Evolutionary conservation across 768 basidiomycete genomes (phyloP), one percentile per base, ranked within the genome.

Genomic region (Tephrocybe rancida): DNA sequence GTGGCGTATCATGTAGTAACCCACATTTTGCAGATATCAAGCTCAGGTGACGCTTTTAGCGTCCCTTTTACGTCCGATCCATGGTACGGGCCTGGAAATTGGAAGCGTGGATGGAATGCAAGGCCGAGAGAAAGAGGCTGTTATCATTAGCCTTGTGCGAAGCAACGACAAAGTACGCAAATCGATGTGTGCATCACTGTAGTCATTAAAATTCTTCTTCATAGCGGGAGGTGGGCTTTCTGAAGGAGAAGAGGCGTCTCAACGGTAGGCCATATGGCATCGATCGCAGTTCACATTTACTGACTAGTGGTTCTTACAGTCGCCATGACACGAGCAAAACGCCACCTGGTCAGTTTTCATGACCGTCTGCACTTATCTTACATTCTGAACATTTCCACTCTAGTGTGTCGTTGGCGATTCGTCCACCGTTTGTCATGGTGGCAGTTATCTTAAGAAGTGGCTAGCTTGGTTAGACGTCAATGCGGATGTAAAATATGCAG

Each of bases 51-150:
- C 88, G 2, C 78, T 95, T 1, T 75, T 98, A 34, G 83, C 91
- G 0, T 85, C 88, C 0, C 73, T 93, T 38, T 73, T 99, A 18
- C 84, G 88, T 21, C 85, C 88, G 0, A 66, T 73, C n/a, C 79
- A 90, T 61, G 89, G 88, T 0, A 67, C 75, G 0, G 73, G 74
- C 22, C 79, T 98, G 0, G 95, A 98, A 60, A 92, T 97, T 39
- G 97, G 95, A 1, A 92, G 90, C 0, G 95, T 98, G 1, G 97
- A 98, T 64, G 94, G 95, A 0, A 91, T 98, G 87, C 97, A 99
- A 74, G 96, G 96, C 0, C 83, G 97, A 44, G 96, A 99, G 68
- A 93, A 93, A 60, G 93, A 98, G 49, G 94, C 94, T 0, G 84
- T 98, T 34, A 83, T 98, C 21, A 90, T 99, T 48, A 92, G 85